These are phyloP conservation scores for Fusarium fujikuroi DNA, from an alignment of 2,329 filamentous ascomycete genomes.

Conservation along the genomic window DNA sequence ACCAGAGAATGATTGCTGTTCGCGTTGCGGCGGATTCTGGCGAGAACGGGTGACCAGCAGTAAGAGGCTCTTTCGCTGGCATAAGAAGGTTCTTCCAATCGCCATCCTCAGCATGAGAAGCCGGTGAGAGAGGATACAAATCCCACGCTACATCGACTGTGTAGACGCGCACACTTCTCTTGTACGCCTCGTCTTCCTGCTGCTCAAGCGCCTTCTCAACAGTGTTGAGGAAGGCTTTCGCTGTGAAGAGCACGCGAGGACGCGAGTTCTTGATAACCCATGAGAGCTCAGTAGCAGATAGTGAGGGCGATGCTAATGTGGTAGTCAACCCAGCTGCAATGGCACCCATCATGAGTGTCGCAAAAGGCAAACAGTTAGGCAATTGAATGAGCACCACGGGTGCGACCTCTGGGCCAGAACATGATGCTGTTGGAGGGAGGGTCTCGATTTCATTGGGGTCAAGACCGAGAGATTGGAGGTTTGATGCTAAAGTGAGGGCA, in stretches of 20 bases:
- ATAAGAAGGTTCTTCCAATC: constrained; percentile 73
- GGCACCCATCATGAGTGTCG: constrained; percentile 50
- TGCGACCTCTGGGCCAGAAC: constrained; percentile 51
- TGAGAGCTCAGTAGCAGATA: constrained; percentile 53
- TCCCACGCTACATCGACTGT: constrained; percentile 57
- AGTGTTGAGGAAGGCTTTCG: constrained; percentile 45
- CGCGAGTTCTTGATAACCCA: constrained; percentile 56
- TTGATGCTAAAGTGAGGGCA: constrained; percentile 50
- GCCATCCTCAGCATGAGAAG: constrained; percentile 26
- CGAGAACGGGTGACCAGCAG: constrained; percentile 52
- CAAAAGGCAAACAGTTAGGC: constrained; percentile 55
- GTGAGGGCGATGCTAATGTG: constrained; percentile 53
- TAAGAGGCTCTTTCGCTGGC: constrained; percentile 59
- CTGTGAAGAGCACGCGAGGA: constrained; percentile 52
- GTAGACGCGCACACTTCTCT: constrained; percentile 66
- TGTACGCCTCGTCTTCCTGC: constrained; percentile 49
- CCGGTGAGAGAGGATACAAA: constrained; percentile 46
- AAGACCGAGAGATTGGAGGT: constrained; percentile 51
- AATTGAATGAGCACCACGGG: constrained; percentile 56
- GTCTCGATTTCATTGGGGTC: constrained; percentile 48
- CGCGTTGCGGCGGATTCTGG: constrained; percentile 60
- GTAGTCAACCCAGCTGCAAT: constrained; percentile 54
- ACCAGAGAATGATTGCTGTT: constrained; percentile 61
- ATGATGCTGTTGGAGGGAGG: constrained; percentile 54
- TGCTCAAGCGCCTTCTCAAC: constrained; percentile 49